Evolutionary conservation across 345 rosid genomes (phyloP).

Genomic region (Cardamine chenopodiifolia): DNA sequence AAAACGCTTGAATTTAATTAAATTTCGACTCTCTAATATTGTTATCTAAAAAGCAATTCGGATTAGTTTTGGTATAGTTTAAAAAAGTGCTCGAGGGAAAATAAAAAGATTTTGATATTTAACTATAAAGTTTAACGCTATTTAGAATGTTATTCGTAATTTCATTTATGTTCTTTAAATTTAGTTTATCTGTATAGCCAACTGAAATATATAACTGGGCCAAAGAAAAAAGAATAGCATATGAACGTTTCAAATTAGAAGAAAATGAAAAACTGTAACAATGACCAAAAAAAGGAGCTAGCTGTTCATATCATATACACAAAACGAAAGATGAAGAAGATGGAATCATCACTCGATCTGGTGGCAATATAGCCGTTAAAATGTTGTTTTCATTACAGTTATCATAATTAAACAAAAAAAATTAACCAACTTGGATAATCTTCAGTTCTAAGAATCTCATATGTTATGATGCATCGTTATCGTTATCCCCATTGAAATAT

Average conservation of each 20-base stretch:
- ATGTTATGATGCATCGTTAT: constrained; percentile 60
- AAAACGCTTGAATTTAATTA: too few species aligned
- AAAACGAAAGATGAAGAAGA: neutral
- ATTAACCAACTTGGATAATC: neutral
- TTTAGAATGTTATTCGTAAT: too few species aligned
- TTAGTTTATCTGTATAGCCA: too few species aligned
- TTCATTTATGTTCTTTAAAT: too few species aligned
- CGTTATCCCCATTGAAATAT: constrained; percentile 82
- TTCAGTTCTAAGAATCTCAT: constrained; percentile 36
- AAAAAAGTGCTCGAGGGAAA: too few species aligned
- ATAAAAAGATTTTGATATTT: too few species aligned
- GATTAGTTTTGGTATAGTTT: too few species aligned
- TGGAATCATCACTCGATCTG: neutral
- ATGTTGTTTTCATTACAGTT: constrained; percentile 8
- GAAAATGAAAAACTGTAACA: too few species aligned
- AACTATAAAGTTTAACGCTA: too few species aligned
- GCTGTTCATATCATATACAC: neutral
- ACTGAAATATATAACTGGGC: neutral
- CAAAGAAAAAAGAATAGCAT: neutral
- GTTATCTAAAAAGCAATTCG: too few species aligned
- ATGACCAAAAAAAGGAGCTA: too few species aligned
- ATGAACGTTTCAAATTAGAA: neutral
- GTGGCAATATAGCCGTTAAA: neutral
- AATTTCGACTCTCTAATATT: too few species aligned
- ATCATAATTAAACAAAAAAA: neutral